Conservation (phyloP, 805 yeast species). For the Tetrapisispora namnaoensis region DNA sequence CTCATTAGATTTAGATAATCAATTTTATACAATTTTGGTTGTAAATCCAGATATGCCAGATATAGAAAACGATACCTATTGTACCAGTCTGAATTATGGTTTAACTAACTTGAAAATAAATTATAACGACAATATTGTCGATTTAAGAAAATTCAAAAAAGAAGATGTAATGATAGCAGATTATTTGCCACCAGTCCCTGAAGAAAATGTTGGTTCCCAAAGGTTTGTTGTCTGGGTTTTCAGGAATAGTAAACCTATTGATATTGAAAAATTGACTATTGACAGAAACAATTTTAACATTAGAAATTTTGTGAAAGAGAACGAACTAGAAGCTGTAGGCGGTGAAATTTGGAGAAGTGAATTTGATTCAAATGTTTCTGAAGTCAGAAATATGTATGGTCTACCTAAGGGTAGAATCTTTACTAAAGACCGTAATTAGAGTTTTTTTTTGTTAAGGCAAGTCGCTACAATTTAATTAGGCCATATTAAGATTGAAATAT, state of each 20-base stretch:
- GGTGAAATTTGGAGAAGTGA: constrained; percentile 85
- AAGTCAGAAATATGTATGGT: constrained; percentile 63
- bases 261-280: constrained; percentile 7
- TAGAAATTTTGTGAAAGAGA: constrained; percentile 48
- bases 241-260: constrained; percentile 41
- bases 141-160: constrained; percentile 28
- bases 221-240: constrained; percentile 86
- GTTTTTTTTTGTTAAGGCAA: background rate
- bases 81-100: constrained; percentile 70
- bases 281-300: constrained; percentile 54
- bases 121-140: constrained; percentile 47
- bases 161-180: constrained; percentile 35
- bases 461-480: too few species aligned
- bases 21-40: constrained; percentile 63
- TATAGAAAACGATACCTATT: constrained; percentile 52
- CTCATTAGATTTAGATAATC: constrained; percentile 29
- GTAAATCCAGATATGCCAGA: constrained; percentile 93
- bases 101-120: constrained; percentile 52
- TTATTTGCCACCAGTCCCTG: constrained; percentile 80
- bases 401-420: constrained; percentile 69
- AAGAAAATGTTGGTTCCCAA: constrained; percentile 74
- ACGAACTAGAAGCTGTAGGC: constrained; percentile 68
- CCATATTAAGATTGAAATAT: too few species aligned
- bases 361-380: constrained; percentile 67
- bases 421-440: constrained; percentile 32